Conservation (phyloP, 495 filamentous ascomycete species). For the Chaetomidium leptoderma region DNA sequence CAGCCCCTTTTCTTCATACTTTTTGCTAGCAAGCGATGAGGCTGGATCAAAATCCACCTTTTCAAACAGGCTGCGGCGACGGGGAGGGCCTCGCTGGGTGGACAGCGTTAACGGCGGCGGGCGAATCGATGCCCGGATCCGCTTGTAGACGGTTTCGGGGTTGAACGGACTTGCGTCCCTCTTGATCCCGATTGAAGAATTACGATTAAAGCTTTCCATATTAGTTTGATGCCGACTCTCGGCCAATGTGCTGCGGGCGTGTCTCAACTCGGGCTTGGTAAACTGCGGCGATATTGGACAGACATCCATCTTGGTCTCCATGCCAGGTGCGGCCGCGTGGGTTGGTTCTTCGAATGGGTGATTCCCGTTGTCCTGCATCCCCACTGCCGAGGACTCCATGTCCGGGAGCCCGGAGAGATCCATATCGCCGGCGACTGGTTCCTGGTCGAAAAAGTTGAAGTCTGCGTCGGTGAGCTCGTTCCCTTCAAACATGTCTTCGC, state of each 20-base stretch:
- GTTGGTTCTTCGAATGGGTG: slow-evolving; percentile 10
- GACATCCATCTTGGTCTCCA: slow-evolving; percentile 6
- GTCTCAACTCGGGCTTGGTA: slow-evolving; percentile 47
- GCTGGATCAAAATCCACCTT: slow-evolving; percentile 49
- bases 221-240: slow-evolving; percentile 31
- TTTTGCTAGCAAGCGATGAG: slow-evolving; percentile 45
- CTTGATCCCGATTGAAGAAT: slow-evolving; percentile 34
- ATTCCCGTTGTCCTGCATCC: slow-evolving; percentile 14
- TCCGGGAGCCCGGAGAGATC: slow-evolving; percentile 28
- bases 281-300: slow-evolving; percentile 33
- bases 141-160: slow-evolving; percentile 50
- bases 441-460: slow-evolving; percentile 81
- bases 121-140: slow-evolving; percentile 40
- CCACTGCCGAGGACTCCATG: slow-evolving; percentile 6
- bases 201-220: slow-evolving; percentile 29
- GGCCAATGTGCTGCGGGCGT: slow-evolving; percentile 43
- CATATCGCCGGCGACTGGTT: slow-evolving; percentile 37
- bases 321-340: not conserved
- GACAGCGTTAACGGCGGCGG: slow-evolving; percentile 18
- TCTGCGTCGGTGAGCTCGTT: slow-evolving; percentile 84
- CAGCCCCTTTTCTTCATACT: slow-evolving; percentile 48
- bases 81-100: not conserved
- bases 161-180: slow-evolving; percentile 47
- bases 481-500: slow-evolving; percentile 71
- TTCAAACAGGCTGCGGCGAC: slow-evolving; percentile 43